phyloP scores from a whole-genome alignment of 2,329 filamentous ascomycete species.

The Exophiala sp. region DNA sequence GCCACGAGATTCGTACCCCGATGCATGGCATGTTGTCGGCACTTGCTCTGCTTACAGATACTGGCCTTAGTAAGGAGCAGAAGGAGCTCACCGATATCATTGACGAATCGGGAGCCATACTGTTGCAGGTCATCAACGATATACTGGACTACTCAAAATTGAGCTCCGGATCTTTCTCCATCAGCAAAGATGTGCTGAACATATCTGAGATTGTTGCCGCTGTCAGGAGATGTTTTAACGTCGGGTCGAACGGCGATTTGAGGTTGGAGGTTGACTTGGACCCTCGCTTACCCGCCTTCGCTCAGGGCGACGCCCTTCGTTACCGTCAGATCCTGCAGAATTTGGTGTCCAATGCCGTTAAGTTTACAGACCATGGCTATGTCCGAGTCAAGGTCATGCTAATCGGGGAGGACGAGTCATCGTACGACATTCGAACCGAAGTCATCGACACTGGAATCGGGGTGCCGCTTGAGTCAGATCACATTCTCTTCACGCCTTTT shows the following conservation, averaged over 20 bases:
- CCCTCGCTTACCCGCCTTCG: slow-evolving; percentile 41
- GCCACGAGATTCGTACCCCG: slow-evolving; percentile 59
- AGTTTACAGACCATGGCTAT: slow-evolving; percentile 55
- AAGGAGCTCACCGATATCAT: slow-evolving; percentile 53
- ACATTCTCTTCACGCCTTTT: slow-evolving; percentile 52
- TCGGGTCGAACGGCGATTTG: slow-evolving; percentile 24
- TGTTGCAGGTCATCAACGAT: slow-evolving; percentile 59
- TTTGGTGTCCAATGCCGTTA: slow-evolving; percentile 55
- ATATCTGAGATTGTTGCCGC: slow-evolving; percentile 18
- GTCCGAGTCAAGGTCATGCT: slow-evolving; percentile 38
- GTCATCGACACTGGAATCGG: slow-evolving; percentile 53
- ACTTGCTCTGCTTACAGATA: slow-evolving; percentile 53
- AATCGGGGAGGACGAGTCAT: slow-evolving; percentile 25
- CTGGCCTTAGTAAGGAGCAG: slow-evolving; percentile 49
- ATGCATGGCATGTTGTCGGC: slow-evolving; percentile 60
- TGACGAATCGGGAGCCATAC: slow-evolving; percentile 53
- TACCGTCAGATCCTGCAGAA: slow-evolving; percentile 60
- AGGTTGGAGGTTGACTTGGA: slow-evolving; percentile 37
- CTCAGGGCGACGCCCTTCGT: slow-evolving; percentile 53
- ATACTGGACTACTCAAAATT: slow-evolving; percentile 63
- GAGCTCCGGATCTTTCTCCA: slow-evolving; percentile 47
- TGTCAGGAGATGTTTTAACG: slow-evolving; percentile 18
- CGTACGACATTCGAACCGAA: slow-evolving; percentile 38
- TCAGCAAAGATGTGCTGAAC: slow-evolving; percentile 34
- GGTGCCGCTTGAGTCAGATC: slow-evolving; percentile 41